Evolutionary conservation across 208 protist genomes (phyloP).

Genomic region (Leptomonas seymouri): DNA sequence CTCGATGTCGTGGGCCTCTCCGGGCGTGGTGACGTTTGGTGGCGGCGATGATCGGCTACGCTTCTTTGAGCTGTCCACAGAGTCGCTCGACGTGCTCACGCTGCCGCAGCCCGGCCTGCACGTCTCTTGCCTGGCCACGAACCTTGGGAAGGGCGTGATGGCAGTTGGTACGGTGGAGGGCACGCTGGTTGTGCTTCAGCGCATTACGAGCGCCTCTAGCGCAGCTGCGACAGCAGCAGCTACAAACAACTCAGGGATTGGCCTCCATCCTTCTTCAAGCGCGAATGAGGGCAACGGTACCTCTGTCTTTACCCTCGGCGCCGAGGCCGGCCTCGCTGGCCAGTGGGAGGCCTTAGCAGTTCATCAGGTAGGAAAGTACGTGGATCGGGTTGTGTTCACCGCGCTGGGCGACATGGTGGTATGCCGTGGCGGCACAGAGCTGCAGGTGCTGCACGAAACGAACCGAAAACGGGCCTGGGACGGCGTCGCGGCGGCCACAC

Average conservation of each 20-base stretch:
- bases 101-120: conserved; percentile 53
- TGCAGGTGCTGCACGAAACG: conserved; percentile 89
- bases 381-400: conserved; percentile 67
- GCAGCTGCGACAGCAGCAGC: not conserved
- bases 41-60: conserved; percentile 84
- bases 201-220: not conserved
- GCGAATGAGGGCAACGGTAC: not conserved
- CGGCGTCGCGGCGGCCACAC: conserved; percentile 80
- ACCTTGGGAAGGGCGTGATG: conserved; percentile 42
- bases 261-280: not conserved
- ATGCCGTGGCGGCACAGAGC: conserved; percentile 47
- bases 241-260: not conserved
- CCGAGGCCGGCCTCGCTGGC: conserved; percentile 30
- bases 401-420: conserved; percentile 63
- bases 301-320: conserved; percentile 13
- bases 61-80: conserved; percentile 77
- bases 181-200: conserved; percentile 61
- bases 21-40: conserved; percentile 73
- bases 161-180: conserved; percentile 75
- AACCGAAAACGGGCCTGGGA: conserved; percentile 85
- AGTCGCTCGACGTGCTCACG: conserved; percentile 73
- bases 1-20: conserved; percentile 76
- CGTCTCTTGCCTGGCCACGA: conserved; percentile 61
- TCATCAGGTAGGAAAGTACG: conserved; percentile 64
- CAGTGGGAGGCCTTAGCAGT: conserved; percentile 79